Evolutionary conservation across 2,329 filamentous ascomycete species (phyloP).

Genomic region (Chaetothyriales sp.): DNA sequence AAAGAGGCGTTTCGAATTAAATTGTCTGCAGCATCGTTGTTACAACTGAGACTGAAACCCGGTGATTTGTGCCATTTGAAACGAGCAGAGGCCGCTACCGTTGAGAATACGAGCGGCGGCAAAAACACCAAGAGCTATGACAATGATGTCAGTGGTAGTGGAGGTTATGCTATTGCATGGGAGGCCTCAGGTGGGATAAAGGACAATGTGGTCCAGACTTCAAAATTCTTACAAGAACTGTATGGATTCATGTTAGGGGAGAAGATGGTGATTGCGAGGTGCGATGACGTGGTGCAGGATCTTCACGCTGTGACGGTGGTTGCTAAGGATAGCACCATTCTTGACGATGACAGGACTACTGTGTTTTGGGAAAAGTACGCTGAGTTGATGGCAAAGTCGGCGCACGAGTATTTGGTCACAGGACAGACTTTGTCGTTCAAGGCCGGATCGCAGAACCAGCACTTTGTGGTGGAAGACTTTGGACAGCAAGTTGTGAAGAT

Average conservation of each 20-base stretch:
- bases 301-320: constrained; percentile 47
- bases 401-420: constrained; percentile 22
- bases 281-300: constrained; percentile 38
- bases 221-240: constrained; percentile 57
- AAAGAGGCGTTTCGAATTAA: constrained; percentile 48
- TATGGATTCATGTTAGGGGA: constrained; percentile 62
- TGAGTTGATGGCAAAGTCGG: constrained; percentile 36
- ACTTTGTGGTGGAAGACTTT: constrained; percentile 18
- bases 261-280: constrained; percentile 47
- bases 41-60: constrained; percentile 40
- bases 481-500: constrained; percentile 5
- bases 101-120: not conserved
- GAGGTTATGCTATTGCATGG: constrained; percentile 50
- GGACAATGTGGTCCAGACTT: constrained; percentile 56
- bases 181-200: constrained; percentile 43
- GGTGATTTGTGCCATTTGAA: constrained; percentile 46
- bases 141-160: constrained; percentile 9
- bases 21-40: constrained; percentile 42
- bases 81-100: not conserved
- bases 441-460: constrained; percentile 18
- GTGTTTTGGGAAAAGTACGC: constrained; percentile 37
- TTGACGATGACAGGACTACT: constrained; percentile 22
- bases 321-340: not conserved
- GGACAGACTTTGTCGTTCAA: constrained; percentile 7
- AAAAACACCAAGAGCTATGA: constrained; percentile 12